Evolutionary conservation across 1,284 basidiomycete species (phyloP).

Genomic region (Rhodotorula sp.): DNA sequence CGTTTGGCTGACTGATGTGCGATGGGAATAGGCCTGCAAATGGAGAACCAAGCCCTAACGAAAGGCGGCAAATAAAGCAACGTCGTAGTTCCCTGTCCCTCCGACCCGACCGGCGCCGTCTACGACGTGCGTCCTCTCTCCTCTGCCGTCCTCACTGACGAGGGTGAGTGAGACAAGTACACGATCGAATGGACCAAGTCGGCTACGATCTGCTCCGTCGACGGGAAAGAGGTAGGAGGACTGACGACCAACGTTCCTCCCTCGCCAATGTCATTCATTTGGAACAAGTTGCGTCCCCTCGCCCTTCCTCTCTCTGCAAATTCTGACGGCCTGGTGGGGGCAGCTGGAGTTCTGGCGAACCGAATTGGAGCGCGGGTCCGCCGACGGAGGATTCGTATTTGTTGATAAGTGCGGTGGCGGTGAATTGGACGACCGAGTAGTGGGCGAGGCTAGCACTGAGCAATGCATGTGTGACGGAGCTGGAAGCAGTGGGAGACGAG

Average conservation of each 20-base stretch:
- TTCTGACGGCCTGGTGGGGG: background rate
- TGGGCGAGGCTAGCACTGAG: too few species aligned
- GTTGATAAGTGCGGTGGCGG: background rate
- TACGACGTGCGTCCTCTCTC: slow-evolving; percentile 7
- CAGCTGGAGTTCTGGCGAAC: slow-evolving; percentile 8
- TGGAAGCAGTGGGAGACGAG: too few species aligned
- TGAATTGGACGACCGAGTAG: background rate
- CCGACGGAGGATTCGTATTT: slow-evolving; percentile 15
- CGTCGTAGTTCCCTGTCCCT: background rate
- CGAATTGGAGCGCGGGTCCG: slow-evolving; percentile 19
- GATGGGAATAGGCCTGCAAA: background rate
- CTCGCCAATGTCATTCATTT: background rate
- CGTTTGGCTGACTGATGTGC: background rate
- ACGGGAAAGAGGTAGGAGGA: background rate
- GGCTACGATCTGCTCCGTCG: slow-evolving; percentile 12
- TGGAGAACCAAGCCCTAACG: slow-evolving; percentile 11
- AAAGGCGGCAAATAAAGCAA: background rate
- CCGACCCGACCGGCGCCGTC: slow-evolving; percentile 12
- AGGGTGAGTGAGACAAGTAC: background rate
- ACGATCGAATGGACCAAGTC: slow-evolving; percentile 11
- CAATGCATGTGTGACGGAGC: too few species aligned
- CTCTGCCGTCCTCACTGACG: too few species aligned
- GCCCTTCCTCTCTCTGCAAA: too few species aligned
- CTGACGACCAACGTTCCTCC: slow-evolving; percentile 9
- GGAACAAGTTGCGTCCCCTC: slow-evolving; percentile 12